Base-by-base conservation (phyloP, 495 filamentous ascomycete genomes). In the Aspergillus kassunensis region DNA sequence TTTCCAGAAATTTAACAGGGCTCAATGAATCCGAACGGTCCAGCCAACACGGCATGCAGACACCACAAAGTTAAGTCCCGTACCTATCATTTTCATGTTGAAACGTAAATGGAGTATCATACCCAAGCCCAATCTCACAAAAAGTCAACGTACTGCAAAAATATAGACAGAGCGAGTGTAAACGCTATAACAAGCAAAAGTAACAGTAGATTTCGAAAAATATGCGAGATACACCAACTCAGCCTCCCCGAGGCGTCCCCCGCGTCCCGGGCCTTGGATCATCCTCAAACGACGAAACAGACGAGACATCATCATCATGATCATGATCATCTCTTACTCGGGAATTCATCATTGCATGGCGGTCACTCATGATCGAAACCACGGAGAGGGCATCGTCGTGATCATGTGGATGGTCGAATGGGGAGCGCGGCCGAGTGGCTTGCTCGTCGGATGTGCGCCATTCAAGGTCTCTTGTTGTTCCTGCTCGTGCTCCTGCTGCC, bases 271-370 rank as follows among this genome's bases (percentile, higher is more conserved):
- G 44, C 6, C 30, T 8, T 6, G 29, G 44, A 25, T 61, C 47
- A 56, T 53, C 51, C 66, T 64, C 54, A 49, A 71, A 59, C 0
- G 65, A 70, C 36, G 69, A 74, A 3, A 74, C 63, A 24, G 66
- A 68, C 12, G 71, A 74, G 34, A 68, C 34, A 33, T 67, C 65
- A 61, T 69, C 65, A 39, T 63, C 61, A 15, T 58, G 56, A 10
- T 51, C 39, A 11, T 47, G n/a, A n/a, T n/a, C n/a, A n/a, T n/a
- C n/a, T n/a, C n/a, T n/a, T n/a, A n/a, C 58, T 30, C 54, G 42
- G 3, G 40, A 18, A 15, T 40, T 35, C 7, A 36, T 37, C 18
- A 21, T 31, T 18, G 25, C 42, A 25, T 43, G 49, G 10, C 53
- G 47, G 1, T 51, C 58, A 51, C 58, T 56, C n/a, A 60, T 50